phyloP scores from a whole-genome alignment of 129 eudicot species.

The Artemisia argyi region DNA sequence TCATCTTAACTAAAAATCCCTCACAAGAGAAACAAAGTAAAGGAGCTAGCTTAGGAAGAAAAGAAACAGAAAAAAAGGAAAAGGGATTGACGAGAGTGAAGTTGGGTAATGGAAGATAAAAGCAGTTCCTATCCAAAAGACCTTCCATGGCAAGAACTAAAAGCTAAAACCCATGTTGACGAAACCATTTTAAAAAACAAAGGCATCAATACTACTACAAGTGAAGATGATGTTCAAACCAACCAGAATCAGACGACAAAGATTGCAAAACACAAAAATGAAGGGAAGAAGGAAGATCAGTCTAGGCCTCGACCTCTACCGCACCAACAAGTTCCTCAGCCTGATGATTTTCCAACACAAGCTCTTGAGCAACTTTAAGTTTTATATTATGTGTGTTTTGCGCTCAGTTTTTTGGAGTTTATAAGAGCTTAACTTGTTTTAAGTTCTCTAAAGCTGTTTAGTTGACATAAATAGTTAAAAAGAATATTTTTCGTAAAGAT shows the following conservation, averaged over 20 bases:
- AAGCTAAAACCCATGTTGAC: constrained; percentile 27
- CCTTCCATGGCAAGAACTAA: constrained; percentile 42
- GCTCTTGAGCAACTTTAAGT: constrained; percentile 50
- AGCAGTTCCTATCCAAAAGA: constrained; percentile 28
- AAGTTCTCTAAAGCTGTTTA: no score
- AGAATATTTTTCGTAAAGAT: no score
- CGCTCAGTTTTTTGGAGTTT: not conserved
- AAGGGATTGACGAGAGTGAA: no score
- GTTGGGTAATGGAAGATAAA: constrained; percentile 21
- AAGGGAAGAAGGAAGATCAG: not conserved
- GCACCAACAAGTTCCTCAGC: constrained; percentile 61
- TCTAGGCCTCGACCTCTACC: constrained; percentile 32
- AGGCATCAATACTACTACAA: not conserved
- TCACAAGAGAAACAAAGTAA: not conserved
- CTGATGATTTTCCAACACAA: constrained; percentile 43
- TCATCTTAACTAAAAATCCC: not conserved
- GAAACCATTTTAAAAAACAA: constrained; percentile 31
- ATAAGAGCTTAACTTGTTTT: no score
- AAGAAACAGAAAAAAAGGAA: not conserved
- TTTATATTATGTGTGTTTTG: not conserved
- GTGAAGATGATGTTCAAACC: not conserved
- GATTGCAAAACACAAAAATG: not conserved
- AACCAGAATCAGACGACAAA: constrained; percentile 2
- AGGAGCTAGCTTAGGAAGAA: not conserved
- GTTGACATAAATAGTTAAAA: no score